Percentiles rank a stretch among this genome's conserved stretches.
Conservation (phyloP, 495 filamentous ascomycete species). For the Cercophora sp. region DNA sequence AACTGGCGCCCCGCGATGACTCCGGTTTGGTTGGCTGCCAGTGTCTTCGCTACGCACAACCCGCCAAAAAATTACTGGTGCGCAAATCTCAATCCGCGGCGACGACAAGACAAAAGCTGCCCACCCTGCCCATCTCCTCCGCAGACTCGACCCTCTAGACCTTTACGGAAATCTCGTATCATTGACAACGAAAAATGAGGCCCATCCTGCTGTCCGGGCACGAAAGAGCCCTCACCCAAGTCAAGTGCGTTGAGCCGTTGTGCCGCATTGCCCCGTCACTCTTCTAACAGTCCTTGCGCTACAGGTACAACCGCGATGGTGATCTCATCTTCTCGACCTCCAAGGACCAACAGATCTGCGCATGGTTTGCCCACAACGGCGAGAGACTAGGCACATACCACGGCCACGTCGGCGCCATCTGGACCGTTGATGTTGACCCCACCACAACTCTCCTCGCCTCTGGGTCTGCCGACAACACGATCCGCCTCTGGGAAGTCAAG, state of each 20-base stretch:
- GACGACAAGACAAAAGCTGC: neutral
- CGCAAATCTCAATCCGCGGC: neutral
- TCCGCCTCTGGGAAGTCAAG: slow-evolving; percentile 94
- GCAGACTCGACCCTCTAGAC: neutral
- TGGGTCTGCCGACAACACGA: slow-evolving; percentile 95
- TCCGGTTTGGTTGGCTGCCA: neutral
- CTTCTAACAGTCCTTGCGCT: slow-evolving; percentile 15
- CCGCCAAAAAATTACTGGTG: slow-evolving; percentile 30
- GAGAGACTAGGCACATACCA: slow-evolving; percentile 93
- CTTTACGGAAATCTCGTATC: neutral
- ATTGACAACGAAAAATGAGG: slow-evolving; percentile 60
- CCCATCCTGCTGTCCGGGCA: slow-evolving; percentile 94
- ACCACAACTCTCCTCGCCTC: slow-evolving; percentile 90
- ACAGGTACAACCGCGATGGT: slow-evolving; percentile 87
- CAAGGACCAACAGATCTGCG: slow-evolving; percentile 96
- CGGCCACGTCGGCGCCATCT: slow-evolving; percentile 95
- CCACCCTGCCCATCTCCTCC: slow-evolving; percentile 2
- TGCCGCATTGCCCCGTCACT: neutral
- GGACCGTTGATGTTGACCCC: slow-evolving; percentile 97
- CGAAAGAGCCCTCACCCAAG: slow-evolving; percentile 97
- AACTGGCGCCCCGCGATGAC: slow-evolving; percentile 26
- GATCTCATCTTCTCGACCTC: slow-evolving; percentile 96
- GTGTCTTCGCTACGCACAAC: slow-evolving; percentile 31
- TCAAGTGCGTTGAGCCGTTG: slow-evolving; percentile 63
- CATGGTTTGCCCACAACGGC: slow-evolving; percentile 90